Evolutionary conservation across 2,329 filamentous ascomycete genomes (phyloP), one percentile per base, ranked within the genome.

Genomic region (Xylaria digitata): DNA sequence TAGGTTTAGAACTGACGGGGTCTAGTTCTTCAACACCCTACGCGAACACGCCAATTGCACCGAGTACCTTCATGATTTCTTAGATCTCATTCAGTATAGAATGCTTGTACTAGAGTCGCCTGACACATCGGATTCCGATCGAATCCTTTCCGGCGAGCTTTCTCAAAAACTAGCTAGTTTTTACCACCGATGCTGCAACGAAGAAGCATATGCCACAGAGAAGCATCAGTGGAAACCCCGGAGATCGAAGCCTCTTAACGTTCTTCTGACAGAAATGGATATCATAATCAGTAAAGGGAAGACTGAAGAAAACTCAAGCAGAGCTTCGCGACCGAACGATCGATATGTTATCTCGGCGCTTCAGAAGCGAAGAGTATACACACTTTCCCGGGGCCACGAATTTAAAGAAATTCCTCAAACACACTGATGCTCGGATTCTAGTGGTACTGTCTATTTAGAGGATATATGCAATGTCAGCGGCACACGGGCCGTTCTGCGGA

Each of bases 11-110:
- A 48, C 46, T 49, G 13, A 49, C 21, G 26, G 21, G 19, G 9
- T 49, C 9, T 7, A 49, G 46, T 49, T 49, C 21, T 49, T 49
- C 23, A 11, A 49, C 21, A 15, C 23, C 17, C 15, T 49, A 11
- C 46, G 26, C 46, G 46, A 49, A 15, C 19, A 45, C 21, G 21
- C 19, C 2, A 42, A 26, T 3, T 56, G 21, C 3, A 30, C 37
- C 4, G n/a, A 53, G 57, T 34, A 34, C 13, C n/a, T 42, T 2
- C 43, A 61, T 17, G 63, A 60, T 3, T 49, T 37, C 21, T 11
- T 34, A 17, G 6, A 37, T 1, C 17, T 32, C 17, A 46, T 52
- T 26, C 17, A 46, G 19, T 17, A 40, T 15, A 34, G 48, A 2
- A 55, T 40, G 30, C 50, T 66, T 8, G 46, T 49, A 13, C 11